Evolutionary conservation across 169 alveolate genomes (phyloP), one percentile per base, ranked within the genome.

Genomic region (Plasmodium knowlesi): DNA sequence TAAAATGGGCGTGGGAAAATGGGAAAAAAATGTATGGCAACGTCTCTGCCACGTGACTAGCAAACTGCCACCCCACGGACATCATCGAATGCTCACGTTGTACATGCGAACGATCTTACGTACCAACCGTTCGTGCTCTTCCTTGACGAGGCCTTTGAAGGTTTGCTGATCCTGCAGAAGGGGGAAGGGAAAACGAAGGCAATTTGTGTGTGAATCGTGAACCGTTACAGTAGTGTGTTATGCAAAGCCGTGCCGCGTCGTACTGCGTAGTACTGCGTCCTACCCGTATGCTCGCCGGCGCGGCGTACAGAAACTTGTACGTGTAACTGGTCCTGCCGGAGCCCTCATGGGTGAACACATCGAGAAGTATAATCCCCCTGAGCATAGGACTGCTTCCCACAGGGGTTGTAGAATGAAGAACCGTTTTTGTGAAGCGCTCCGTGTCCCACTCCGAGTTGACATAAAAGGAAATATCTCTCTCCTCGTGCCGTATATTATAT

Each of bases 401-500:
- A 37, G 61, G 70, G 28, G 80, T 37, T 79, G 71, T 72, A 37
- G 79, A 67, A 25, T 88, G 28, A n/a, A 79, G 71, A 78, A 89
- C 72, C 10, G n/a, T 89, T 89, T 79, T 89, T 79, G 71, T 79
- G 71, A 89, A 89, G 10, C 46, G 19, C n/a, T 78, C 70, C 34
- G 41, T 78, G 76, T 89, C 50, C 94, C 94, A 89, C 9, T 89
- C 61, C 10, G 71, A 39, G 53, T 79, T 89, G 16, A 88, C 73
- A 67, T 89, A 89, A 41, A 89, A 89, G 25, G 94, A 89, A 25
- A 89, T 22, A 37, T 89, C 90, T 79, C 89, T 32, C 46, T 89
- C 90, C 71, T 89, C 94, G 50, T 89, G 54, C 73, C 82, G 82
- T 89, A 89, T 28, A 22, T 89, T 89, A 34, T 89, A 89, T 79